These are phyloP conservation scores for Ustilago vetiveriae DNA, from an alignment of 1,284 basidiomycete genomes.

Conservation along the genomic window DNA sequence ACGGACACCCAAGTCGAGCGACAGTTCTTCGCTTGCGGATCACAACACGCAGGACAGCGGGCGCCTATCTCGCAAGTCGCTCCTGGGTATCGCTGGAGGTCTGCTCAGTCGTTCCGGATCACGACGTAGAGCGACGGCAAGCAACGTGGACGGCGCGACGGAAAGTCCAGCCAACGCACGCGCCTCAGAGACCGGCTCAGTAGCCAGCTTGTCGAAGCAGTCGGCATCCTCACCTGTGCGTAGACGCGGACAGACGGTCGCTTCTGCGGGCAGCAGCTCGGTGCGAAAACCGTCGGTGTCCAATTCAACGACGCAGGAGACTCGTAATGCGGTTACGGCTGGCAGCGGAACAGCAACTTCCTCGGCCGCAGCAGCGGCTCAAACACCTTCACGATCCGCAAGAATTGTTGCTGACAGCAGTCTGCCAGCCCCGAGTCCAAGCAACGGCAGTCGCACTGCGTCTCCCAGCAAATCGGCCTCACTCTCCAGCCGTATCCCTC, in stretches of 20 bases:
- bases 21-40: slow-evolving; percentile 16
- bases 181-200: slow-evolving; percentile 2
- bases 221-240: slow-evolving; percentile 9
- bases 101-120: slow-evolving; percentile 41
- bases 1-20: slow-evolving; percentile 38
- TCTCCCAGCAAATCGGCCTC: slow-evolving; percentile 35
- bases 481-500: slow-evolving; percentile 52
- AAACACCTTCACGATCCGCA: slow-evolving; percentile 23
- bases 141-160: slow-evolving; percentile 2
- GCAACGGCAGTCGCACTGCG: slow-evolving; percentile 21
- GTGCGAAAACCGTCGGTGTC: slow-evolving; percentile 4
- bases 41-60: slow-evolving; percentile 30
- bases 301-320: slow-evolving; percentile 1
- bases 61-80: slow-evolving; percentile 57
- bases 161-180: neutral
- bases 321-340: slow-evolving; percentile 3
- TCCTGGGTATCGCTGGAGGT: slow-evolving; percentile 51
- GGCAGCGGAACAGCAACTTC: neutral
- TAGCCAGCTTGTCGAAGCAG: slow-evolving; percentile 3
- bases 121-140: slow-evolving; percentile 12
- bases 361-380: slow-evolving; percentile 1
- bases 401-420: slow-evolving; percentile 8
- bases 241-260: slow-evolving; percentile 21
- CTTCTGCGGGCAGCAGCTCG: slow-evolving; percentile 1
- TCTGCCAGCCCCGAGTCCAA: slow-evolving; percentile 19